Evolutionary conservation across 1,139 yeast species (phyloP).

Genomic region (Zygosaccharomyces sapae): DNA sequence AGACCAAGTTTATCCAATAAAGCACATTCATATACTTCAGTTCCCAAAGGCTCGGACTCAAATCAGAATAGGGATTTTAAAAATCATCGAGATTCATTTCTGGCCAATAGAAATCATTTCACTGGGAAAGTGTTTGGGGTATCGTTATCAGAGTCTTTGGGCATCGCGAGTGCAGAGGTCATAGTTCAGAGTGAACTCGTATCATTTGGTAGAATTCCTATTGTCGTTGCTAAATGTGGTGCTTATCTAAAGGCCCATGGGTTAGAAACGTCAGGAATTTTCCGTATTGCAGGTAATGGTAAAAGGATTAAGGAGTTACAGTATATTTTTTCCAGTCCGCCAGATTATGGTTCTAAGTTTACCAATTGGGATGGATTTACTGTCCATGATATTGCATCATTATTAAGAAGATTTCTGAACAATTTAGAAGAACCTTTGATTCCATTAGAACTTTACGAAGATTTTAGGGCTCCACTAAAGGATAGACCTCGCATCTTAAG

Average conservation of each 20-base stretch:
- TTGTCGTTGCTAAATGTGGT: constrained; percentile 93
- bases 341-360: constrained; percentile 80
- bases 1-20: constrained; percentile 16
- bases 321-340: constrained; percentile 76
- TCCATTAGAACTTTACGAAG: constrained; percentile 72
- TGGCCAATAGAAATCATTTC: constrained; percentile 33
- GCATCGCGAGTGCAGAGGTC: constrained; percentile 51
- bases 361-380: constrained; percentile 80
- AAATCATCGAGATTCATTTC: constrained; percentile 30
- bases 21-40: constrained; percentile 16
- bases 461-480: constrained; percentile 70
- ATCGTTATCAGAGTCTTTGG: constrained; percentile 63
- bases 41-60: constrained; percentile 3
- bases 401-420: constrained; percentile 78
- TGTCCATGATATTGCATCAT: constrained; percentile 94
- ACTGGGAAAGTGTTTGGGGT: constrained; percentile 73
- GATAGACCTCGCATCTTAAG: constrained; percentile 38
- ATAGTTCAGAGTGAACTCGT: constrained; percentile 37
- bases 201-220: constrained; percentile 36
- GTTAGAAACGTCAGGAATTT: constrained; percentile 78
- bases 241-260: constrained; percentile 76
- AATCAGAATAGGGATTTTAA: constrained; percentile 18
- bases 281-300: constrained; percentile 88
- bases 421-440: constrained; percentile 89
- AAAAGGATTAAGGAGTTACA: constrained; percentile 85